phyloP scores from a whole-genome alignment of 306 rosid genomes.

The Gleditsia sinensis region DNA sequence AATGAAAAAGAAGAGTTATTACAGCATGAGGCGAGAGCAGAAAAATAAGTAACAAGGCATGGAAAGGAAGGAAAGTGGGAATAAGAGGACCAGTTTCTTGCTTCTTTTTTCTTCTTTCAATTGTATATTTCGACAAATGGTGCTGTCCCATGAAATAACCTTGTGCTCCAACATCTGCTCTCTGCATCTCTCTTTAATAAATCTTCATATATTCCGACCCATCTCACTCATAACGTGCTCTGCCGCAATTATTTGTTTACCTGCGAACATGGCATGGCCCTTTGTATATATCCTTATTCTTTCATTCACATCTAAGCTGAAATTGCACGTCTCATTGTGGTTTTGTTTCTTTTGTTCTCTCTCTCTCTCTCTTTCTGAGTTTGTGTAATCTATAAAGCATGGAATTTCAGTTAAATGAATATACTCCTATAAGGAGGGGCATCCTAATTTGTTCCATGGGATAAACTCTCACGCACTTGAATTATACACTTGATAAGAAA shows the following conservation, averaged over 20 bases:
- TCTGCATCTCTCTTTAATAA: background rate
- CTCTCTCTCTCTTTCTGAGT: too few relatives aligned
- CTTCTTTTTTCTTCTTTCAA: background rate
- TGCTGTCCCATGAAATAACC: conserved; percentile 33
- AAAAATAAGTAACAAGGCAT: background rate
- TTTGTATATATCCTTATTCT: background rate
- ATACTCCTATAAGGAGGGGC: background rate
- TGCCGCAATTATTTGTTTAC: too few relatives aligned
- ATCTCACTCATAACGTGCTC: background rate
- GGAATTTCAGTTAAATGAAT: background rate
- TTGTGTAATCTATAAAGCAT: background rate
- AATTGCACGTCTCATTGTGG: too few relatives aligned
- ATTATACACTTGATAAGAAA: too few relatives aligned
- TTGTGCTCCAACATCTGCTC: background rate
- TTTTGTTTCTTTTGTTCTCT: too few relatives aligned
- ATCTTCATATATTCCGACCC: background rate
- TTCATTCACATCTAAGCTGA: too few relatives aligned
- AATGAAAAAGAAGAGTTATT: background rate
- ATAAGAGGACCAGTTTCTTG: background rate
- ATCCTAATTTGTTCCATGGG: background rate
- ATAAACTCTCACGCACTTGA: background rate
- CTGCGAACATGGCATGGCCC: conserved; percentile 17
- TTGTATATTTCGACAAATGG: conserved; percentile 18
- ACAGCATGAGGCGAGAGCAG: background rate
- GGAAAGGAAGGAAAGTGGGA: background rate